These are phyloP conservation scores for Scolecobasidium constrictum DNA, from an alignment of 2,329 filamentous ascomycete genomes.

Conservation along the genomic window DNA sequence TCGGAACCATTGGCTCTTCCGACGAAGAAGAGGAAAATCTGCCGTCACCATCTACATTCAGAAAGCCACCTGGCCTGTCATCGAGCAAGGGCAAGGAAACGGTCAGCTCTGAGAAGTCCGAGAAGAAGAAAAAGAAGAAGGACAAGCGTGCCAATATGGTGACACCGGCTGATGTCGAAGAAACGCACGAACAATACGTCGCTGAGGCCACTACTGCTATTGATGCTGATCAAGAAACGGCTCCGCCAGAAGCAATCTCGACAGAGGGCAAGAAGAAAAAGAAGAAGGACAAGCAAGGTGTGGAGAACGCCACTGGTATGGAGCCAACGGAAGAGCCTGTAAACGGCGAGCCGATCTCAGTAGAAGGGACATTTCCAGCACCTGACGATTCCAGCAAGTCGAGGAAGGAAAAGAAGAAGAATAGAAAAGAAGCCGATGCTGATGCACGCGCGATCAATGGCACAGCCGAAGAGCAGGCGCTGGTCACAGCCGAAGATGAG, in stretches of 20 bases:
- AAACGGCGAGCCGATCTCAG: too few relatives aligned
- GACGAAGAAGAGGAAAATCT: constrained; percentile 24
- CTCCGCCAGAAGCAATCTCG: neutral
- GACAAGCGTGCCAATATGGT: neutral
- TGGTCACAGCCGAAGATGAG: too few relatives aligned
- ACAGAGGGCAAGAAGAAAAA: constrained; percentile 8
- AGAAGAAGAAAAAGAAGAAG: constrained; percentile 7
- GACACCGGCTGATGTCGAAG: neutral
- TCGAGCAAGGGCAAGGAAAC: too few relatives aligned
- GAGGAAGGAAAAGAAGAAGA: neutral
- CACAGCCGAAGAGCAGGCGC: neutral
- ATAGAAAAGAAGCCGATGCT: neutral
- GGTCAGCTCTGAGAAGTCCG: too few relatives aligned
- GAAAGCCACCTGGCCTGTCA: neutral
- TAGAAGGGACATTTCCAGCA: too few relatives aligned
- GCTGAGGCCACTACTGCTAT: neutral
- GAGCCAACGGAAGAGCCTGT: neutral
- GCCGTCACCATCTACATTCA: neutral
- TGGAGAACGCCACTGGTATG: neutral
- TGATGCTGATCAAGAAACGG: neutral
- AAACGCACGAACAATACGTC: neutral
- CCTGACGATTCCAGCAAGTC: too few relatives aligned
- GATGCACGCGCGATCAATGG: neutral
- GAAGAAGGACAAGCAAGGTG: constrained; percentile 6
- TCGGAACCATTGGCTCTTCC: constrained; percentile 30